These are phyloP conservation scores for Kurtzmaniella quercitrusa DNA, from an alignment of 1,139 yeast genomes.

Conservation along the genomic window DNA sequence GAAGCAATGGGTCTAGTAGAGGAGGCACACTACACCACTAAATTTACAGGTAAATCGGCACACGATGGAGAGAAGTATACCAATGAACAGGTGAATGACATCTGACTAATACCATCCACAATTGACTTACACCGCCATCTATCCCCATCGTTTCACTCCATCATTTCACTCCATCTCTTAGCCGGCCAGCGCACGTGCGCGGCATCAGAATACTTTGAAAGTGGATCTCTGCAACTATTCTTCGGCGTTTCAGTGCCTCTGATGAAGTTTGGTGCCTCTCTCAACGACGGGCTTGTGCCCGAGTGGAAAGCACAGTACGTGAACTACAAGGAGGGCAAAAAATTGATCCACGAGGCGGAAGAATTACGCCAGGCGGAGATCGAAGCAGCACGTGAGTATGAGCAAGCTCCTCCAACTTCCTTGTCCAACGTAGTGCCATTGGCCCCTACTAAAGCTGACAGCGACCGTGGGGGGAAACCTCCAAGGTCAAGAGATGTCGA, in stretches of 20 bases:
- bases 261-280: conserved; percentile 62
- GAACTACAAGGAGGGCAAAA: conserved; percentile 59
- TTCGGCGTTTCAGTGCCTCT: neutral
- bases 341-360: conserved; percentile 27
- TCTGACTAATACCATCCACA: too few relatives aligned
- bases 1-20: too few relatives aligned
- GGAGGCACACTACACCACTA: too few relatives aligned
- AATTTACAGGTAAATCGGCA: too few relatives aligned
- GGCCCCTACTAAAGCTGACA: neutral
- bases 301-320: conserved; percentile 85
- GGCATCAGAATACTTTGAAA: neutral
- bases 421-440: neutral
- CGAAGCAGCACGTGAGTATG: neutral
- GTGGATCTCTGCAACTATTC: neutral
- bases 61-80: too few relatives aligned
- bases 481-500: conserved; percentile 8
- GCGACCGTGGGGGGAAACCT: neutral
- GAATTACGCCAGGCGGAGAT: conserved; percentile 8
- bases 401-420: neutral
- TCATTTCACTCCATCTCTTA: too few relatives aligned
- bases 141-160: too few relatives aligned
- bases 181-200: conserved; percentile 1
- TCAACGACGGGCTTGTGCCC: conserved; percentile 63
- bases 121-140: too few relatives aligned
- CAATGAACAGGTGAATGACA: too few relatives aligned